A percentile compares a stretch with the other conserved stretches of the same genome.
Evolutionary conservation across 169 alveolate species (phyloP).

Genomic region (Cryptosporidium parvum): DNA sequence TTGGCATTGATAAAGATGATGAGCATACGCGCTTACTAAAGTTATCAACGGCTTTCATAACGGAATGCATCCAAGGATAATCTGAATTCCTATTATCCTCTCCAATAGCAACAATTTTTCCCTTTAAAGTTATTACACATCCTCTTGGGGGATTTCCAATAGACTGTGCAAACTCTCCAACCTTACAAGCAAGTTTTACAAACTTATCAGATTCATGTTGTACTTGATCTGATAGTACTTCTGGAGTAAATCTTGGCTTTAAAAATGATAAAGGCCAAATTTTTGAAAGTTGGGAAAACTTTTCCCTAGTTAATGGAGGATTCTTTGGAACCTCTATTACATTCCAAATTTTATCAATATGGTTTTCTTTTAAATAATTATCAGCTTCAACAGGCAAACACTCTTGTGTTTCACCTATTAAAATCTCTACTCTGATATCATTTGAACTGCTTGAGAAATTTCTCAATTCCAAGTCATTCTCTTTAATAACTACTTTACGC

Average conservation of each 20-base stretch:
- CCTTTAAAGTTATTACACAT: slow-evolving; percentile 83
- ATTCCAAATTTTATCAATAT: neutral
- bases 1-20: slow-evolving; percentile 64
- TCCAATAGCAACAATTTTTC: slow-evolving; percentile 82
- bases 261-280: slow-evolving; percentile 85
- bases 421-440: slow-evolving; percentile 14
- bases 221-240: slow-evolving; percentile 41
- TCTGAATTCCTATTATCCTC: slow-evolving; percentile 81
- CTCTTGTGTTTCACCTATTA: slow-evolving; percentile 42
- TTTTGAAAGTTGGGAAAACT: slow-evolving; percentile 81
- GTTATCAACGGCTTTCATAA: slow-evolving; percentile 79
- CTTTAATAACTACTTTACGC: slow-evolving; percentile 18
- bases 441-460: neutral
- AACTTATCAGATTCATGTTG: slow-evolving; percentile 72
- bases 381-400: slow-evolving; percentile 12
- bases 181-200: slow-evolving; percentile 50
- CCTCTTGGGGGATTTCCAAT: slow-evolving; percentile 78
- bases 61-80: slow-evolving; percentile 84
- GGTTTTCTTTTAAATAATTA: neutral
- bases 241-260: slow-evolving; percentile 82
- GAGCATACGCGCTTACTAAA: slow-evolving; percentile 78
- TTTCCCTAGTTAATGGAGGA: slow-evolving; percentile 83
- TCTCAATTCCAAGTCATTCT: neutral
- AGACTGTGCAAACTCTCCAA: slow-evolving; percentile 23
- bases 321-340: slow-evolving; percentile 79